Base-by-base conservation (phyloP, 805 yeast species). In the Yueomyces sp. region DNA sequence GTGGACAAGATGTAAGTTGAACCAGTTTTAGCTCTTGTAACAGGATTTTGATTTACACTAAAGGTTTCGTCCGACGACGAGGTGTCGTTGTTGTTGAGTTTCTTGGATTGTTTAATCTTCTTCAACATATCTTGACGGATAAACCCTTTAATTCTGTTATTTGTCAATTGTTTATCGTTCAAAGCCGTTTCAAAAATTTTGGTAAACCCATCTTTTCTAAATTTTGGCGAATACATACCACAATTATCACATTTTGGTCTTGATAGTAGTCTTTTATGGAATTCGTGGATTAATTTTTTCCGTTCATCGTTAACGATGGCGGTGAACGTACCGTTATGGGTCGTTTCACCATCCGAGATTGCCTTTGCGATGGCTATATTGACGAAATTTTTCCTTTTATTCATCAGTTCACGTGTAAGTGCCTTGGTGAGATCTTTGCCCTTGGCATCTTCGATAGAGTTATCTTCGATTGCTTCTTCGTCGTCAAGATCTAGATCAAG, bases 241-340 rank as follows among this genome's bases (percentile, higher is more conserved):
- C 99, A 92, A 65, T 88, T 87, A 56, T 85, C 95, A 74, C 99
- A 92, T 63, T 80, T 84, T 44, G 87, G 80, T 63, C 96, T 77
- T 40, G 82, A 63, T 49, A 85, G 66, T 41, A 88, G 63, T 53
- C 75, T 75, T 54, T 75, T 76, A 69, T 87, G 85, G 55, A 88
- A 81, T 34, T 81, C 86, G 45, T 78, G 81, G 50, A 86, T 70
- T 44, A 77, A 64, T 8, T 59, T 60, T 60, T 90, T 87, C 66
- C 99, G 79, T 64, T 85, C 95, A 55, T 87, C 95, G 30, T 76
- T 76, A 36, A 88, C 84, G 26, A 90, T 74, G 5, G 95, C 90
- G 28, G 97, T 85, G 50, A 77, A 73, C 37, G 80, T 69, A 49
- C 96, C 96, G 39, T 63, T 61, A 39, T 67, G 70, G 11, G 79